Percentiles rank a stretch among this genome's conserved stretches.
These are phyloP conservation scores for Salvia sclarea DNA, from an alignment of 305 asterid genomes.

Conservation along the genomic window DNA sequence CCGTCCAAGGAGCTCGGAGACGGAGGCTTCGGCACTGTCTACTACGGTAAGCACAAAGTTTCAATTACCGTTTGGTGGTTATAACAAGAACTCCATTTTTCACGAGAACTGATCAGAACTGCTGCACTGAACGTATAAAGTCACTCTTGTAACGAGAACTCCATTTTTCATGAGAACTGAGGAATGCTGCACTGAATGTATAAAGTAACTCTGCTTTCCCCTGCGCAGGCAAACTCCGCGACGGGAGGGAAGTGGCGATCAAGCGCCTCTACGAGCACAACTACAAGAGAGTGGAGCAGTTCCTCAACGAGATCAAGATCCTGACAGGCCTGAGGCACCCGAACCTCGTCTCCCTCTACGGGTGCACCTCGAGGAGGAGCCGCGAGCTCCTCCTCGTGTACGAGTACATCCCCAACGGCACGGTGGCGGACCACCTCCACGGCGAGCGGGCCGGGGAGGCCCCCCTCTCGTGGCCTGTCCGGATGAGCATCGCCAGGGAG, in stretches of 20 bases:
- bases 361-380: constrained; percentile 74
- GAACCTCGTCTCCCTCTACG: constrained; percentile 71
- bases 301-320: constrained; percentile 71
- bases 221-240: constrained; percentile 60
- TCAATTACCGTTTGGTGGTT: no score
- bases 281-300: constrained; percentile 65
- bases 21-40: constrained; percentile 72
- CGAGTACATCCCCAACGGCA: constrained; percentile 72
- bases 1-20: constrained; percentile 55
- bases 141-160: no score
- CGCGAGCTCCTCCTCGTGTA: constrained; percentile 79
- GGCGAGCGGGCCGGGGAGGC: constrained; percentile 43
- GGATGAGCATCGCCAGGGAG: constrained; percentile 73
- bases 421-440: constrained; percentile 75
- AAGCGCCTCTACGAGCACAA: constrained; percentile 78
- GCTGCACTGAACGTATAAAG: no score
- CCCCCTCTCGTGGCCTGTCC: constrained; percentile 54
- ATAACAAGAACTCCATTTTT: no score
- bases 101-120: no score
- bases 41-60: constrained; percentile 41
- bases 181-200: no score
- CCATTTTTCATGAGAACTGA: no score
- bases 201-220: neutral
- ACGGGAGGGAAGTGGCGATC: constrained; percentile 85
- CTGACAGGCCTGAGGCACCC: constrained; percentile 69